A percentile compares a stretch with the other conserved stretches of the same genome.
These are phyloP conservation scores for Maudiozyma humilis DNA, from an alignment of 1,139 yeast species.

Conservation along the genomic window DNA sequence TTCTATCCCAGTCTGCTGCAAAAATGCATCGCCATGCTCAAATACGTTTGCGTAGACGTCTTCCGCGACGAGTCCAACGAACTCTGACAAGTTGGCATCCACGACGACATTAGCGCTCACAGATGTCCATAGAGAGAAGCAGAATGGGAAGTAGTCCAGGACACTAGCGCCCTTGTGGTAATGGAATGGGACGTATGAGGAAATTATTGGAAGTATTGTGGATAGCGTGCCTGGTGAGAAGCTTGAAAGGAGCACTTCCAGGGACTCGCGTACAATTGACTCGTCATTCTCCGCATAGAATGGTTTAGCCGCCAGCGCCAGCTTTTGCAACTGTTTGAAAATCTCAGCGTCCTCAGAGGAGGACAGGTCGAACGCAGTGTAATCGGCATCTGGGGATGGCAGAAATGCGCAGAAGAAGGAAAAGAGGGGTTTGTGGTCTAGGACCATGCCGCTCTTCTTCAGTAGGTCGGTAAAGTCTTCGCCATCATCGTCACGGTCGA, in stretches of 20 bases:
- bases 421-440: slow-evolving; percentile 49
- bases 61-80: slow-evolving; percentile 57
- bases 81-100: slow-evolving; percentile 59
- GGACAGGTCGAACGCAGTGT: slow-evolving; percentile 30
- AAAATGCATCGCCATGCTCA: slow-evolving; percentile 3
- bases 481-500: slow-evolving; percentile 28
- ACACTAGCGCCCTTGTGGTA: slow-evolving; percentile 25
- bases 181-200: slow-evolving; percentile 44
- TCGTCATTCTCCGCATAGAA: slow-evolving; percentile 34
- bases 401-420: slow-evolving; percentile 40
- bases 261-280: slow-evolving; percentile 30
- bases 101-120: slow-evolving; percentile 49
- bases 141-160: slow-evolving; percentile 47
- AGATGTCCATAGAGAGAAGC: slow-evolving; percentile 70
- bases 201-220: slow-evolving; percentile 48
- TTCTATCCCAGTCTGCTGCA: slow-evolving; percentile 17
- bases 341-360: slow-evolving; percentile 32
- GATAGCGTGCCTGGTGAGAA: slow-evolving; percentile 55
- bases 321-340: slow-evolving; percentile 32
- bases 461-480: slow-evolving; percentile 42
- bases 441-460: slow-evolving; percentile 27
- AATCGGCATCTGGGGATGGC: slow-evolving; percentile 40
- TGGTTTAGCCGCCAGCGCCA: slow-evolving; percentile 34
- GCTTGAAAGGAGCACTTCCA: slow-evolving; percentile 32
- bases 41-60: slow-evolving; percentile 35